Base-by-base conservation (phyloP, 1,284 basidiomycete species). In the Cystobasidium sp. region DNA sequence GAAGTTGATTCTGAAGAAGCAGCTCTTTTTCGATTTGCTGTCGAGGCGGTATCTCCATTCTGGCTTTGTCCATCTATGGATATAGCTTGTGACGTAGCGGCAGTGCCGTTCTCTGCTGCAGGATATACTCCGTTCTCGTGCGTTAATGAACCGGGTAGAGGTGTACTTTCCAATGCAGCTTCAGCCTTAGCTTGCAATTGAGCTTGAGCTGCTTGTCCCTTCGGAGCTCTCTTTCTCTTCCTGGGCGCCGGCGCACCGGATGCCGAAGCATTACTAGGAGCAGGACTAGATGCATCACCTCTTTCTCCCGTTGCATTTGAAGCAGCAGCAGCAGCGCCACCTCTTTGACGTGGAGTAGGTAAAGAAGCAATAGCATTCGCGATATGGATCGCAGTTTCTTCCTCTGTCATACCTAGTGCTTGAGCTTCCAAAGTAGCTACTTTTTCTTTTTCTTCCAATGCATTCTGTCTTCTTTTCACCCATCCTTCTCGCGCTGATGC, bases 401-500 rank as follows among this genome's bases (percentile, higher is more conserved):
- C 64, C 53, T 43, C 47, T 52, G 10, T 52, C 7, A 66, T n/a
- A 16, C 44, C 68, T 56, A 59, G 24, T 31, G 55, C 68, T 70
- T 55, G 43, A 41, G 53, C 55, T 61, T 61, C 58, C 22, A 44
- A 47, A 6, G 46, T 41, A 56, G 61, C 61, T 6, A 31, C 14
- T 16, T 37, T 41, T 53, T 72, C 64, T 51, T 46, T 55, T 47
- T 64, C 62, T 62, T 72, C 69, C 24, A 72, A 37, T 39, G 39
- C 46, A 55, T 67, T 68, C 43, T 56, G 31, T 8, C 65, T 24
- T 41, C 75, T 22, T 44, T 75, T 75, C 41, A 61, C 68, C 75
- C 75, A 75, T 39, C 75, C 75, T 68, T 72, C 69, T 64, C 55
- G 66, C 18, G 75, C 75, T 8, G 69, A 64, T 46, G 70, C 75